A percentile compares a stretch with the other conserved stretches of the same genome.
phyloP scores from a whole-genome alignment of 495 filamentous ascomycete genomes.

The Coniosporium apollinis region DNA sequence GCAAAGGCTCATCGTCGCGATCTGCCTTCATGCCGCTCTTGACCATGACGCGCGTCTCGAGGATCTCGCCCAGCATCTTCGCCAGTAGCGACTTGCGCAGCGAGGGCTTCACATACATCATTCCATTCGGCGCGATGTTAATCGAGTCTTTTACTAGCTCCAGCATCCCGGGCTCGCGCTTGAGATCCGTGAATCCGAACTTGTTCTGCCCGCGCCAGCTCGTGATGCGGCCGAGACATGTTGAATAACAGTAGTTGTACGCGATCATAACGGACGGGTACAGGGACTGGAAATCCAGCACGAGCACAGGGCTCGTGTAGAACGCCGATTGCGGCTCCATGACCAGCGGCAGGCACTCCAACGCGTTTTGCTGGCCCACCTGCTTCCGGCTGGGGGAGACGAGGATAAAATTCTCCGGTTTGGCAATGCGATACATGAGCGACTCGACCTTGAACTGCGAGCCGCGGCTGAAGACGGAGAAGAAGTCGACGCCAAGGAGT shows the following conservation, averaged over 20 bases:
- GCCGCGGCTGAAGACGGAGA: slow-evolving; percentile 81
- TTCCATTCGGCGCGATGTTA: slow-evolving; percentile 90
- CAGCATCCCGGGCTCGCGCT: slow-evolving; percentile 54
- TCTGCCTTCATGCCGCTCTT: slow-evolving; percentile 93
- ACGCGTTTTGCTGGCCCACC: slow-evolving; percentile 82
- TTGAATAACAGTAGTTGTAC: slow-evolving; percentile 98
- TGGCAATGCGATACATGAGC: slow-evolving; percentile 95
- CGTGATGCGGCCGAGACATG: slow-evolving; percentile 71
- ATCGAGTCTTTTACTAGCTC: slow-evolving; percentile 70
- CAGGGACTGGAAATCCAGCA: slow-evolving; percentile 89
- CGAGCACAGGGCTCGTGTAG: slow-evolving; percentile 75
- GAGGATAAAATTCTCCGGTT: slow-evolving; percentile 85
- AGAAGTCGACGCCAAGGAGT: slow-evolving; percentile 87
- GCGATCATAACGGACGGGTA: slow-evolving; percentile 98
- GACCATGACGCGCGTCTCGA: slow-evolving; percentile 96
- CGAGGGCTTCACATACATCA: slow-evolving; percentile 79
- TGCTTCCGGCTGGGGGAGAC: slow-evolving; percentile 82
- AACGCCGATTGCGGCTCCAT: slow-evolving; percentile 97
- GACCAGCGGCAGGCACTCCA: slow-evolving; percentile 87
- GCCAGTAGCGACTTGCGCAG: slow-evolving; percentile 82
- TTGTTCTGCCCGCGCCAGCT: slow-evolving; percentile 84
- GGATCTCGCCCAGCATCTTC: slow-evolving; percentile 90
- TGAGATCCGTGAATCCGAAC: slow-evolving; percentile 81
- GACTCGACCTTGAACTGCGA: slow-evolving; percentile 98
- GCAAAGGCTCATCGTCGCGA: slow-evolving; percentile 74